Base-by-base conservation (phyloP, 805 yeast genomes). In the Yarrowia divulgata region DNA sequence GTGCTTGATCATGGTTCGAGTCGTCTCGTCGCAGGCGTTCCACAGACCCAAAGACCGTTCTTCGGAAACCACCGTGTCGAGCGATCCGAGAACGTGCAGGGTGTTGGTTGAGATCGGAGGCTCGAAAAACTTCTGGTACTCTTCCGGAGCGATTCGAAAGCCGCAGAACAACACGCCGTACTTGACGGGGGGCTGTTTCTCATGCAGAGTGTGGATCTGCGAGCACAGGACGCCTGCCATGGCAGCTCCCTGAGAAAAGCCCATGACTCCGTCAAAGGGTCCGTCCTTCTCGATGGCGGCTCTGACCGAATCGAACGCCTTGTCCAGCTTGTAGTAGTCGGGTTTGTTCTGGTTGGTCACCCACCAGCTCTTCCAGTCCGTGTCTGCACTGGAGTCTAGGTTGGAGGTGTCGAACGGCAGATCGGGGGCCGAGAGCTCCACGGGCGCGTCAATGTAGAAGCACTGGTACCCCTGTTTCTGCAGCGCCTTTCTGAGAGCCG, bases 231-330 rank as follows among this genome's bases (percentile, higher is more conserved):
- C 82, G 0, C 94, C 90, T 0, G 91, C 88, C 43, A 94, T 80
- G 1, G 95, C 97, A 8, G 98, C 97, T 71, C 99, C 99, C 78
- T 95, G 98, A 12, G 96, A 89, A 77, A 94, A 94, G 0, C 98
- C 98, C 54, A 95, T 79, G 23, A 94, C 80, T 7, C 98, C 99
- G 29, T 89, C 90, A 73, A 91, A 90, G 1, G 98, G 98, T 0
- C 91, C 92, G 55, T 90, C 86, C 66, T 83, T 82, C 35, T 83
- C 80, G 57, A 90, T 82, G 71, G 87, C 85, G 34, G 81, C 85
- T 18, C 81, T 82, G 2, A 88, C 81, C 8, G 89, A 76, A 40
- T 82, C 83, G 49, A 85, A 79, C 34, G 88, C 85, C 48, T 81
- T 73, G 18, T 78, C 81, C 8, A 80, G 71, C n/a, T 79, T 68